Percentiles rank a stretch among this genome's conserved stretches.
These are phyloP conservation scores for Diaporthe citriasiana DNA, from an alignment of 2,329 filamentous ascomycete species.

Conservation along the genomic window DNA sequence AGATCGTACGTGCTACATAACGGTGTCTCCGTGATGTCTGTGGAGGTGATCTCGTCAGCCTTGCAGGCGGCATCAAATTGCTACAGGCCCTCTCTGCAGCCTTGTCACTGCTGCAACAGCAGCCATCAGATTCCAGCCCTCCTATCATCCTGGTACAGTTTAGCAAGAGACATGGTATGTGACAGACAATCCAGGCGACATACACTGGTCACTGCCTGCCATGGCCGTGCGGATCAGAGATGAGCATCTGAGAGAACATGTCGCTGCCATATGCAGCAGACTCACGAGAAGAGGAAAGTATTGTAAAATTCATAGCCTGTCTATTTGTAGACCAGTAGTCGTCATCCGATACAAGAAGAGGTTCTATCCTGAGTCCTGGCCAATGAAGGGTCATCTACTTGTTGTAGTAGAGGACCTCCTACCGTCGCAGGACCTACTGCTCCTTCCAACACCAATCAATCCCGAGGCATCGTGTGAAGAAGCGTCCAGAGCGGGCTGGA, in stretches of 20 bases:
- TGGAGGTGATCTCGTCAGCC: neutral
- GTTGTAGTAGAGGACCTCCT: neutral
- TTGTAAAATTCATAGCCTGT: conserved; percentile 12
- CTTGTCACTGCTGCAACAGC: neutral
- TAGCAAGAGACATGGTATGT: neutral
- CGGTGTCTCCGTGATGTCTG: neutral
- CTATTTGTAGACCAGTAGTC: neutral
- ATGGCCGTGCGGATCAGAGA: neutral
- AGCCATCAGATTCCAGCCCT: neutral
- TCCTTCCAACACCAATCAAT: neutral
- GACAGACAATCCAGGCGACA: neutral
- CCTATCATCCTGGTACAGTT: neutral
- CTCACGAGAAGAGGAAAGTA: neutral
- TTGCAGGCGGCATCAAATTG: neutral
- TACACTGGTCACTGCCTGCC: neutral
- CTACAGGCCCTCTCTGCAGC: neutral
- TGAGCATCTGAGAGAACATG: neutral
- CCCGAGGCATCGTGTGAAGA: neutral
- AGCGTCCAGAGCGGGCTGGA: neutral
- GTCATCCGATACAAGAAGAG: neutral
- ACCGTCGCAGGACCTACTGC: neutral
- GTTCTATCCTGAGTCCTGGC: neutral
- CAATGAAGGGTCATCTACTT: neutral
- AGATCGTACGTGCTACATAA: neutral
- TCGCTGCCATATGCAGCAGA: neutral